Base-by-base conservation (phyloP, 2,329 filamentous ascomycete genomes). In the Aspergillus fructus region DNA sequence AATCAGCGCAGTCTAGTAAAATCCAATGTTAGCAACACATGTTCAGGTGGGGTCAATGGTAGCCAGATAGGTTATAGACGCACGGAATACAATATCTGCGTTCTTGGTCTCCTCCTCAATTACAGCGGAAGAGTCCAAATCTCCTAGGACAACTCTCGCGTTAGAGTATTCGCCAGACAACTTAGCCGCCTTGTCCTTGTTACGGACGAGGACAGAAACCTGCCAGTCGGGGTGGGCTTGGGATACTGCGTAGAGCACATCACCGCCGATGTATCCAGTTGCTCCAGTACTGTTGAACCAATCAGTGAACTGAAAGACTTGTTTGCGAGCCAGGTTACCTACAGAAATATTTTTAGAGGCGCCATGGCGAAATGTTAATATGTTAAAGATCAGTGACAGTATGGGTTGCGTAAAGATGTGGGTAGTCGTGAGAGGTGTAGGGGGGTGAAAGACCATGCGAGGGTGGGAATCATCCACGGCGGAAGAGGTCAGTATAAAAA, bases 201-300 rank as follows among this genome's bases (percentile, higher is more conserved):
- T 78, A 17, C 79, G 76, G 23, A 81, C 75, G 5, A 80, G 66
- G 40, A 71, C 74, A 0, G 76, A 74, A 50, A 78, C 62, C 41
- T 79, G 69, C 74, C 77, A 81, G 46, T 81, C 76, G 4, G 78
- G 77, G 61, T 83, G 80, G 5, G 74, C 67, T 45, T 77, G 70
- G 41, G 69, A 67, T 37, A 83, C 64, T 5, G 72, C 71, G 59
- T 78, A 77, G n/a, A 84, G 72, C 40, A 77, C 74, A 50, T 81
- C 80, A 33, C 82, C 81, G 5, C 81, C 81, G 48, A 84, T 82
- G 64, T 83, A 84, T 33, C 81, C 81, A 15, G 81, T 82, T 4
- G 68, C 75, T 19, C 80, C 81, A 34, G 79, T 82, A 13, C 81
- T 82, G 50, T 33, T 27, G 30, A 27, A 5, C 15, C 13, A 21